phyloP scores from a whole-genome alignment of 2,329 filamentous ascomycete species.

The Exophiala aquamarina region DNA sequence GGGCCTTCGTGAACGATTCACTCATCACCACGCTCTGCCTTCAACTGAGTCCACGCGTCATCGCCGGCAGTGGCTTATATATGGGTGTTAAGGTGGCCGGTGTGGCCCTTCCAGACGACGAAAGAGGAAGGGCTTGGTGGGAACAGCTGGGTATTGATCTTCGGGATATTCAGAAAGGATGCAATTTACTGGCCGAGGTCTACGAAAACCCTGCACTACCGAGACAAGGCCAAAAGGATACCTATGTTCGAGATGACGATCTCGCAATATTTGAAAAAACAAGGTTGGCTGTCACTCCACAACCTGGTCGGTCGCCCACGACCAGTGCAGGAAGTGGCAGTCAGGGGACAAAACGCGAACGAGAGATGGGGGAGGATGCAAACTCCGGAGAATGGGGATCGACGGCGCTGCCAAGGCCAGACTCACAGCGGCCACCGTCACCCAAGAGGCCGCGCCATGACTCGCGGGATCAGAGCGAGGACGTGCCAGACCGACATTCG shows the following conservation, averaged over 20 bases:
- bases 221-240: constrained; percentile 40
- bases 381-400: constrained; percentile 21
- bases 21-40: constrained; percentile 82
- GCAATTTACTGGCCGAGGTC: constrained; percentile 68
- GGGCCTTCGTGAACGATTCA: constrained; percentile 92
- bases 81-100: constrained; percentile 76
- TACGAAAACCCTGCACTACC: constrained; percentile 47
- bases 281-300: constrained; percentile 27
- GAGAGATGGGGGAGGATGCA: constrained; percentile 35
- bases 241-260: constrained; percentile 41
- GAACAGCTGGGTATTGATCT: constrained; percentile 70
- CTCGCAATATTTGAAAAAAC: constrained; percentile 36
- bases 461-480: constrained; percentile 23
- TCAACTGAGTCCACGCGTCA: constrained; percentile 73
- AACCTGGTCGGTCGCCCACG: constrained; percentile 18
- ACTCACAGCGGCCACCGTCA: constrained; percentile 17
- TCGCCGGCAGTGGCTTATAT: constrained; percentile 83
- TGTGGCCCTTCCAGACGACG: constrained; percentile 71
- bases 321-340: constrained; percentile 32
- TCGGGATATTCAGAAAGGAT: constrained; percentile 68
- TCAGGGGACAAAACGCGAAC: constrained; percentile 41
- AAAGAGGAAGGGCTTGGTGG: constrained; percentile 84
- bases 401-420: constrained; percentile 14
- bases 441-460: constrained; percentile 22
- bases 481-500: constrained; percentile 20